Base-by-base conservation (phyloP, 768 basidiomycete species). In the Calocybe gangraenosa region DNA sequence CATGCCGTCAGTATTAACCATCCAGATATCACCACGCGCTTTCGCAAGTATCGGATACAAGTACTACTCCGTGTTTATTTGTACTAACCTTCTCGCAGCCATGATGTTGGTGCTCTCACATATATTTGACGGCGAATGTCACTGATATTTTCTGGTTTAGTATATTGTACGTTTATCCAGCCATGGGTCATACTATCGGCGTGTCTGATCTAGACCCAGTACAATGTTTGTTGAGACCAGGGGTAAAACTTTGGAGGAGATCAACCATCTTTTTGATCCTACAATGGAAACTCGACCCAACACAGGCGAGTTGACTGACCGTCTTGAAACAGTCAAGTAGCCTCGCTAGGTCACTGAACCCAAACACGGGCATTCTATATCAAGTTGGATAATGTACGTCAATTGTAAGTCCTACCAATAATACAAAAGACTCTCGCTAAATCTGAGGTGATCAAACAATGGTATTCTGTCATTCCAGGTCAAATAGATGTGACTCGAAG, bases 241-340 rank as follows among this genome's bases (percentile, higher is more conserved):
- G 35, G 43, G 35, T 14, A 36, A 38, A 37, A 34, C 25, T 20
- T 11, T 42, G 39, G 50, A 42, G 9, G 40, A 38, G 28, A 37
- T 51, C 15, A 65, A 69, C 40, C 36, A 34, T n/a, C 71, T 61
- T 44, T 59, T 58, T 4, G 69, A 67, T 48, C 69, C 69, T 14
- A 28, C 25, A 6, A 6, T 11, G 11, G 11, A 28, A 11, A 11
- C 25, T 11, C 25, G 6, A 28, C 25, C 5, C 11, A 28, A 11
- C 25, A 28, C 25, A 28, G 25, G 25, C 5, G 25, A 28, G 25
- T 28, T 28, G 25, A 28, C 25, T 28, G 25, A 28, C 5, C 25
- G 5, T 6, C 11, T 11, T 28, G 25, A 11, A 28, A 28, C 6
- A 11, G 25, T 28, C 6, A 28, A 28, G 25, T 28, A 28, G 25